Percentiles rank a stretch among this genome's conserved stretches.
Evolutionary conservation across 2,329 filamentous ascomycete species (phyloP).

Genomic region (Talaromyces sp.): DNA sequence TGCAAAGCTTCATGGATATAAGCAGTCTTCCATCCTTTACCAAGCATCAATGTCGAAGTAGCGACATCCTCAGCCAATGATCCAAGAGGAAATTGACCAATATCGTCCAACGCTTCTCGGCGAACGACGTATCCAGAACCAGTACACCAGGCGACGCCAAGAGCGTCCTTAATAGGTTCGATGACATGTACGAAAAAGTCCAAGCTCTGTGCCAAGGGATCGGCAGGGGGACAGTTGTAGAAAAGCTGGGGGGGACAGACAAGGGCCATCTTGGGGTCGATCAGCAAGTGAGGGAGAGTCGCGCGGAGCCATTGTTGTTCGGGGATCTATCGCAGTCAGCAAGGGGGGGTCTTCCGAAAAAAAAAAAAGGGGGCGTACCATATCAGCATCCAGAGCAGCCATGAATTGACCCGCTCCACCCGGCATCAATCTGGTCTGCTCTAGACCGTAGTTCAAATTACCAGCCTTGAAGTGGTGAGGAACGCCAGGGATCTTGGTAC

Average conservation of each 20-base stretch:
- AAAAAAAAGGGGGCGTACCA: constrained; percentile 40
- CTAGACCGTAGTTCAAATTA: constrained; percentile 62
- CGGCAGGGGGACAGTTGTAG: constrained; percentile 61
- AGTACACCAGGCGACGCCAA: constrained; percentile 61
- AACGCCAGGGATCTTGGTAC: constrained; percentile 41
- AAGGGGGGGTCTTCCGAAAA: constrained; percentile 5
- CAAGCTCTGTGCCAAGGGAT: constrained; percentile 59
- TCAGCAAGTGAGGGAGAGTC: constrained; percentile 58
- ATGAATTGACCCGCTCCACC: constrained; percentile 59
- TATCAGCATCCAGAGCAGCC: constrained; percentile 66
- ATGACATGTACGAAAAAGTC: constrained; percentile 59
- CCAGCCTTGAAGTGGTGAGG: constrained; percentile 62
- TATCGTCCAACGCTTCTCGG: constrained; percentile 59
- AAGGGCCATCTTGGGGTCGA: constrained; percentile 57
- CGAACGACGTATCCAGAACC: constrained; percentile 63
- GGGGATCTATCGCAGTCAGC: constrained; percentile 49
- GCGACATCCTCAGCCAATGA: constrained; percentile 62
- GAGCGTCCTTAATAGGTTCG: constrained; percentile 48
- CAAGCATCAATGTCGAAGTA: constrained; percentile 59
- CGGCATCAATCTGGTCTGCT: constrained; percentile 51
- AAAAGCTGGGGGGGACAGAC: constrained; percentile 63
- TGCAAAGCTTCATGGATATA: constrained; percentile 61
- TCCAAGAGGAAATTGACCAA: constrained; percentile 61
- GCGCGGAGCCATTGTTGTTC: constrained; percentile 61
- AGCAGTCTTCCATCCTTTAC: constrained; percentile 61